These are phyloP conservation scores for Capniomyces stellatus DNA, from an alignment of 371 early-diverging fungal genomes.

Conservation along the genomic window DNA sequence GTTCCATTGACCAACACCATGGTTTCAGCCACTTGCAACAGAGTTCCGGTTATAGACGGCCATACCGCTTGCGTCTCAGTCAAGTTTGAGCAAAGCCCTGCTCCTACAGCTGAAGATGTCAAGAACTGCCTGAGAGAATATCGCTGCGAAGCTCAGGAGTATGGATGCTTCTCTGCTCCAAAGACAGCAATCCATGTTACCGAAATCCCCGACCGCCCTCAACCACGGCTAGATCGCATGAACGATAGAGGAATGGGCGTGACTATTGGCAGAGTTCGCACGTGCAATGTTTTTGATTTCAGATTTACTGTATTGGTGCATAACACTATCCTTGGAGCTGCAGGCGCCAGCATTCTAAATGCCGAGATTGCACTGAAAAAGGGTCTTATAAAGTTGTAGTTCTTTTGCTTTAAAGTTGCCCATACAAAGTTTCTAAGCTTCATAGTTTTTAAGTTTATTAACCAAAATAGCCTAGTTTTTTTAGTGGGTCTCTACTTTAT, in stretches of 20 bases:
- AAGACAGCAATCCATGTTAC: constrained; percentile 53
- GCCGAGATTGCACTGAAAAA: constrained; percentile 83
- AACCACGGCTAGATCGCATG: constrained; percentile 81
- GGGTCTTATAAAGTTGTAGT: constrained; percentile 32
- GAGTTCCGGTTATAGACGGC: constrained; percentile 91
- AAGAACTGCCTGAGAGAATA: constrained; percentile 47
- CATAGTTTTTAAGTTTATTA: too few relatives aligned
- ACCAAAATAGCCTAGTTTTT: too few relatives aligned
- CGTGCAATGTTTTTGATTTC: constrained; percentile 68
- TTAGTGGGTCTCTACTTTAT: too few relatives aligned
- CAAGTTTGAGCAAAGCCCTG: constrained; percentile 44
- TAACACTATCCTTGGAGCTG: constrained; percentile 93
- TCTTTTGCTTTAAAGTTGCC: too few relatives aligned
- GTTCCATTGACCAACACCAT: constrained; percentile 30
- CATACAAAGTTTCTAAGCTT: too few relatives aligned
- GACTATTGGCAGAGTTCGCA: constrained; percentile 74
- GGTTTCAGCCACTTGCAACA: constrained; percentile 88
- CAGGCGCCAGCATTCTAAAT: constrained; percentile 82
- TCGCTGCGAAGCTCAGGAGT: constrained; percentile 48
- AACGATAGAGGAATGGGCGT: constrained; percentile 71
- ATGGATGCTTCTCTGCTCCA: constrained; percentile 67
- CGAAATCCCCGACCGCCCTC: constrained; percentile 67
- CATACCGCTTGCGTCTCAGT: constrained; percentile 79
- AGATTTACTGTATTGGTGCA: constrained; percentile 80
- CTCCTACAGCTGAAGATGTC: constrained; percentile 56